Percentiles rank a stretch among this genome's conserved stretches.
Evolutionary conservation across 148 eudicot species (phyloP).

Genomic region (Dianthus caryophyllus): DNA sequence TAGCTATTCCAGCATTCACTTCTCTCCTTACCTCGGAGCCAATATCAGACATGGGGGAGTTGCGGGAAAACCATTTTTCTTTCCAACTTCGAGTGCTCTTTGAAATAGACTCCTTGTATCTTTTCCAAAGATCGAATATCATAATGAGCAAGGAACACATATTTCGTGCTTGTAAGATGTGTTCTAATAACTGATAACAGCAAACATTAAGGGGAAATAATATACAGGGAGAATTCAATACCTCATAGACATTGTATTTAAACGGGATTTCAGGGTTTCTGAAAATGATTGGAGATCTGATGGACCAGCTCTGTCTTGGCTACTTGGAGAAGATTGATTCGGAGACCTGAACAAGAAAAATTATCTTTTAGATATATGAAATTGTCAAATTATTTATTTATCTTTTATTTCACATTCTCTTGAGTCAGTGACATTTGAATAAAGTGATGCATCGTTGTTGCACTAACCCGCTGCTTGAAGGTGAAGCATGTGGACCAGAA

Average conservation of each 20-base stretch:
- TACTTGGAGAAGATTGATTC: slow-evolving; percentile 46
- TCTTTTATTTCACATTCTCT: background rate
- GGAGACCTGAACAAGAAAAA: slow-evolving; percentile 38
- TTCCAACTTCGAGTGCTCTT: slow-evolving; percentile 90
- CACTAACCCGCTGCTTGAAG: slow-evolving; percentile 56
- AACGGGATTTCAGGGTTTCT: slow-evolving; percentile 76
- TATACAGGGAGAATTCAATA: slow-evolving; percentile 18
- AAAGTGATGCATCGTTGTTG: background rate
- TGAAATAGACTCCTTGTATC: slow-evolving; percentile 82
- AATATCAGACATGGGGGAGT: slow-evolving; percentile 46
- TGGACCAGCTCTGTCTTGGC: slow-evolving; percentile 81
- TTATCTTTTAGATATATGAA: background rate
- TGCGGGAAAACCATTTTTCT: slow-evolving; percentile 86
- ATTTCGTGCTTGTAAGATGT: background rate
- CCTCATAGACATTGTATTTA: slow-evolving; percentile 72
- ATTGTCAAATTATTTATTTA: background rate
- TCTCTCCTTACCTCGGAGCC: slow-evolving; percentile 66
- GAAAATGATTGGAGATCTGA: slow-evolving; percentile 89
- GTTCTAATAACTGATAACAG: background rate
- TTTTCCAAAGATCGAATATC: slow-evolving; percentile 15
- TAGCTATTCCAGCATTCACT: slow-evolving; percentile 52
- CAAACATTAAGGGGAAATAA: background rate
- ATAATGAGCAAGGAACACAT: background rate
- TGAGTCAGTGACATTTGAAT: background rate
- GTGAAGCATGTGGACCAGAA: slow-evolving; percentile 50